phyloP scores from a whole-genome alignment of 495 filamentous ascomycete genomes.

The Penicillium desertorum region DNA sequence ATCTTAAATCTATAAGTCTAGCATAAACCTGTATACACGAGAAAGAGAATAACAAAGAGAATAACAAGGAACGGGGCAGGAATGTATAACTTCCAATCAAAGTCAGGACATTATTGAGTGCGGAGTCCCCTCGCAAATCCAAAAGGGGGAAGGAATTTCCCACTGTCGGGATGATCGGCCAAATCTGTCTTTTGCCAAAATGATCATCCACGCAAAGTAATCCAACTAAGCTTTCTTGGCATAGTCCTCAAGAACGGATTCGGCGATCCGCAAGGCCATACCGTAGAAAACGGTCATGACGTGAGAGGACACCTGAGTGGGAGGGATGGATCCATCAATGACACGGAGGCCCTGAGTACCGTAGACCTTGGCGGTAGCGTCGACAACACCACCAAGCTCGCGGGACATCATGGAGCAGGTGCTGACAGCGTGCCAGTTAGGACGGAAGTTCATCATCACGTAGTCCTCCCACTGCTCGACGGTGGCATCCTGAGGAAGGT shows the following conservation, averaged over 20 bases:
- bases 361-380: conserved; percentile 44
- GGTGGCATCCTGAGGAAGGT: conserved; percentile 29
- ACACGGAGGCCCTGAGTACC: conserved; percentile 47
- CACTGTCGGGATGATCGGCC: no score
- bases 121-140: no score
- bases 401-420: conserved; percentile 50
- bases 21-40: no score
- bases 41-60: no score
- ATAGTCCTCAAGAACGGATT: conserved; percentile 19
- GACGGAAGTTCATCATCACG: conserved; percentile 28
- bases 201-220: no score
- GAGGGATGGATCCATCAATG: conserved; percentile 45
- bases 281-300: conserved; percentile 42
- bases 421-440: conserved; percentile 48
- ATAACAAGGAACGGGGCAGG: no score
- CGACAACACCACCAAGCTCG: conserved; percentile 50
- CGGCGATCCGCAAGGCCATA: conserved; percentile 45
- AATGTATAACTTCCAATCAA: no score
- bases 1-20: no score
- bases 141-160: no score
- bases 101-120: no score
- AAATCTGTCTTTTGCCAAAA: no score
- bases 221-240: no score
- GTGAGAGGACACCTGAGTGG: conserved; percentile 36
- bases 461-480: conserved; percentile 47